A percentile compares a stretch with the other conserved stretches of the same genome.
phyloP scores from a whole-genome alignment of 2,329 filamentous ascomycete genomes.

The Aspergillus nomiae region DNA sequence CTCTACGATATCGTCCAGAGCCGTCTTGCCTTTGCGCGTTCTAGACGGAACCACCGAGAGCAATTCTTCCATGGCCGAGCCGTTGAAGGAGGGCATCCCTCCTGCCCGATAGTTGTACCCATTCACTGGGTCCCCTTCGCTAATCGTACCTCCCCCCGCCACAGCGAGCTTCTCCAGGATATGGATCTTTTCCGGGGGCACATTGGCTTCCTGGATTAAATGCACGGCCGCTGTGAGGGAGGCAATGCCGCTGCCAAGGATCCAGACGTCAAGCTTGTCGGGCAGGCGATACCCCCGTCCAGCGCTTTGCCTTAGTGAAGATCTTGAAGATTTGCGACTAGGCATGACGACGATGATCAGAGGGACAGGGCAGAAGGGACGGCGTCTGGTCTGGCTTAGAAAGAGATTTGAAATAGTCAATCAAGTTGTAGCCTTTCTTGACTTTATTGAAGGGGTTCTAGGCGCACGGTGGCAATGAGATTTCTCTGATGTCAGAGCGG shows the following conservation, averaged over 20 bases:
- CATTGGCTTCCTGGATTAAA: constrained; percentile 37
- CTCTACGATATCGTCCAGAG: constrained; percentile 21
- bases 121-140: constrained; percentile 30
- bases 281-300: constrained; percentile 25
- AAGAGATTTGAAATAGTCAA: neutral
- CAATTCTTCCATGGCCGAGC: constrained; percentile 36
- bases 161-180: constrained; percentile 35
- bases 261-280: constrained; percentile 31
- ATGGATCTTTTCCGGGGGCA: constrained; percentile 36
- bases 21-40: constrained; percentile 12
- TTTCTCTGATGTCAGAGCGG: neutral
- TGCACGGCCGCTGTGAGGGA: constrained; percentile 40
- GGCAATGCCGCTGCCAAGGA: constrained; percentile 39
- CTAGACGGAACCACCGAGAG: constrained; percentile 34
- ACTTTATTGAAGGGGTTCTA: neutral
- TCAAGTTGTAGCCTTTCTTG: neutral
- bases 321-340: neutral
- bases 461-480: neutral
- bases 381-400: neutral
- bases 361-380: neutral
- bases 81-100: constrained; percentile 37
- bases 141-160: constrained; percentile 34
- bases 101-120: constrained; percentile 41
- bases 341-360: neutral
- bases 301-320: neutral